Evolutionary conservation across 2,329 filamentous ascomycete species (phyloP), one percentile per base, ranked within the genome.

Genomic region (Teratosphaeria destructans): DNA sequence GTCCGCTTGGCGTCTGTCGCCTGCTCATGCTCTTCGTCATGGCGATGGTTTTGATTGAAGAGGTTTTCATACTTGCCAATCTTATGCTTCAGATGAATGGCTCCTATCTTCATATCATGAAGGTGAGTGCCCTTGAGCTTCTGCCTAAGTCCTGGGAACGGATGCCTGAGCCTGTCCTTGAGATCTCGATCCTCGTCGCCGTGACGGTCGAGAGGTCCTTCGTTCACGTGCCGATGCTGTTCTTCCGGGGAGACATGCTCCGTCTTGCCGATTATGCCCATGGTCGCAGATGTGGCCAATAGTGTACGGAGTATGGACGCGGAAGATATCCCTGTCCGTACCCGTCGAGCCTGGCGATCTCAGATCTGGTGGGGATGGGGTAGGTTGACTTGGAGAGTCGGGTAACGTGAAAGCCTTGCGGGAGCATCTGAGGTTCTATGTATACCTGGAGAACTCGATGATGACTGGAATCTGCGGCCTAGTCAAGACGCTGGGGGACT

Each of bases 21-120:
- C 73, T 93, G 81, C 72, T 97, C 94, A 72, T 97, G 92, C 65
- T 87, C 87, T 74, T 97, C 93, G 71, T 96, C 93, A 71, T 96
- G 93, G 58, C 93, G 88, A 73, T 97, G 93, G 64, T 95, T 89
- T 27, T 82, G 79, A 70, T 96, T 97, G 76, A 96, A 82, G 62
- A 87, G 71, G 66, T 87, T 87, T 66, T 78, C 77, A 62, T 86
- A 81, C 66, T 87, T 87, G 62, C 84, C 84, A 34, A 86, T 71
- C 62, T 83, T 83, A 70, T 85, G 77, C 72, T 85, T 86, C 55
- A 83, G 67, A 66, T 87, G 82, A 37, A 78, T 74, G 2, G 82
- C 80, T 62, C 80, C 75, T 64, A 83, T 76, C 68, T 82, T 79
- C 53, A 74, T 69, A 61, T 79, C 76, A 68, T 77, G 73, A n/a